A percentile compares a stretch with the other conserved stretches of the same genome.
phyloP scores from a whole-genome alignment of 2,329 filamentous ascomycete species.

The Xylaria sp. region DNA sequence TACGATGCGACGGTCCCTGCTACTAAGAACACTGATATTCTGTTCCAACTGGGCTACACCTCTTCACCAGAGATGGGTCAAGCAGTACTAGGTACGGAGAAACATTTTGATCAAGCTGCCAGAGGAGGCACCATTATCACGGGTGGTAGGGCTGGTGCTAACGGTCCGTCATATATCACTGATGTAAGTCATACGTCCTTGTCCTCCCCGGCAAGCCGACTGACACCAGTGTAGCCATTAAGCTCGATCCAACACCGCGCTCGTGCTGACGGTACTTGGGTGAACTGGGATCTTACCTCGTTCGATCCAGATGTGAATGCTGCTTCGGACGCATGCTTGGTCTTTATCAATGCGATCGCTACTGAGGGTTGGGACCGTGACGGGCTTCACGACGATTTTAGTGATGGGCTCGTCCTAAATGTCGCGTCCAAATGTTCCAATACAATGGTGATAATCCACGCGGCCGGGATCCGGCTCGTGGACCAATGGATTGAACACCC shows the following conservation, averaged over 20 bases:
- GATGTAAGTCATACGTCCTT: conserved; percentile 52
- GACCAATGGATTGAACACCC: conserved; percentile 72
- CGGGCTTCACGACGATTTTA: conserved; percentile 74
- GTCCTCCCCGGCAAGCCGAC: conserved; percentile 30
- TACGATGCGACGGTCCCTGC: conserved; percentile 67
- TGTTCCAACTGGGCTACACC: conserved; percentile 59
- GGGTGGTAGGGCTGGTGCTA: conserved; percentile 63
- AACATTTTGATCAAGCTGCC: conserved; percentile 61
- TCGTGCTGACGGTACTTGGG: conserved; percentile 62
- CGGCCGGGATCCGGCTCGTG: conserved; percentile 69
- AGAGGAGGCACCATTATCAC: conserved; percentile 62
- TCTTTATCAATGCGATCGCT: conserved; percentile 75
- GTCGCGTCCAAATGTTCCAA: conserved; percentile 69
- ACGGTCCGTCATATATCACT: conserved; percentile 60
- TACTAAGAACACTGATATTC: conserved; percentile 60
- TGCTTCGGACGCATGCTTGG: conserved; percentile 69
- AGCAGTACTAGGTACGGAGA: conserved; percentile 55
- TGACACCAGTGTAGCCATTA: conserved; percentile 56
- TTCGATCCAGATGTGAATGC: conserved; percentile 57
- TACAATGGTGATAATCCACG: conserved; percentile 72
- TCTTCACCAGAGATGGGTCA: conserved; percentile 59
- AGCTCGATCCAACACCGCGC: conserved; percentile 67
- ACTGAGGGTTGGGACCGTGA: conserved; percentile 79
- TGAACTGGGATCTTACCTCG: conserved; percentile 66
- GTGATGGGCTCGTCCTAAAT: conserved; percentile 67